Evolutionary conservation across 108 stramenopile species (phyloP).

Genomic region (Conticribra weissflogii): DNA sequence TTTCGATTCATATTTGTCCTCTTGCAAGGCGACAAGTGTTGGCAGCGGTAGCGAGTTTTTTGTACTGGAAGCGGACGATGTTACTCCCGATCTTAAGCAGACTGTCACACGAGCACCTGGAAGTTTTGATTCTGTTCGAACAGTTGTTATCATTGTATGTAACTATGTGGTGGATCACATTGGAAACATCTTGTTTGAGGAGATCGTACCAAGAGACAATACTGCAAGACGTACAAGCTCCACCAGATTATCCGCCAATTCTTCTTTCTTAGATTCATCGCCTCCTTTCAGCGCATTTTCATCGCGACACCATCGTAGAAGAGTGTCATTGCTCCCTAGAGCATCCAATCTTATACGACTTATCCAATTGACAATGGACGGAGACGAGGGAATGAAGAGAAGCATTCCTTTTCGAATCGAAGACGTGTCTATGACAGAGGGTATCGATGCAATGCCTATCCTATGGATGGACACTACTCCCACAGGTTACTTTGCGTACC

Average conservation of each 20-base stretch:
- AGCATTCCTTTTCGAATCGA: conserved; percentile 74
- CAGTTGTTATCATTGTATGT: conserved; percentile 65
- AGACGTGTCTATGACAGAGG: conserved; percentile 71
- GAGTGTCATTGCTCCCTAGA: conserved; percentile 73
- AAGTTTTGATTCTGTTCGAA: conserved; percentile 23
- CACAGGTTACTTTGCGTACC: conserved; percentile 81
- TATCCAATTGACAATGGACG: conserved; percentile 81
- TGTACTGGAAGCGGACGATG: conserved; percentile 27
- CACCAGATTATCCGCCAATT: background rate
- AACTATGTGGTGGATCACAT: conserved; percentile 88
- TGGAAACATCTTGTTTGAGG: conserved; percentile 76
- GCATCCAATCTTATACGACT: conserved; percentile 58
- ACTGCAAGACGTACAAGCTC: conserved; percentile 10
- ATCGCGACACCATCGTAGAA: conserved; percentile 52
- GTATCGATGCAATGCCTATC: conserved; percentile 71
- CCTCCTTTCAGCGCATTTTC: conserved; percentile 75
- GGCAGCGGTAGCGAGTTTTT: conserved; percentile 64
- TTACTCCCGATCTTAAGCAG: background rate
- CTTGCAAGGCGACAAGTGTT: conserved; percentile 4
- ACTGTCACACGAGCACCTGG: background rate
- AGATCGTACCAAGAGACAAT: conserved; percentile 16
- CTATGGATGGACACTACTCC: conserved; percentile 68
- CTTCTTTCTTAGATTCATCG: background rate
- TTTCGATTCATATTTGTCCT: conserved; percentile 31
- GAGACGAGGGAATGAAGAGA: conserved; percentile 66